Base-by-base conservation (phyloP, 129 eudicot genomes). In the Chrysanthemum seticuspe region DNA sequence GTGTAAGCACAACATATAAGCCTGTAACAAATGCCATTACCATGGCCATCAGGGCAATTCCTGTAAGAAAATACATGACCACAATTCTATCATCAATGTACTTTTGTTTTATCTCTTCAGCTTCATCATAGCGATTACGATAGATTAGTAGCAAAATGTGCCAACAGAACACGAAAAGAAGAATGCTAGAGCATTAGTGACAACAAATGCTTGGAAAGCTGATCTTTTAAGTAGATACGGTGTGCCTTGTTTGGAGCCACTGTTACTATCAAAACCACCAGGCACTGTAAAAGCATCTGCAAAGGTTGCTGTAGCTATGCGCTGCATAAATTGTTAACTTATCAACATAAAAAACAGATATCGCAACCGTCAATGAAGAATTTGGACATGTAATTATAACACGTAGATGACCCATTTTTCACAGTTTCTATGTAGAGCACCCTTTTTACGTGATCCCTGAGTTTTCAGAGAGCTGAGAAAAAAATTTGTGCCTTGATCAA, bases 181-280 rank as follows among this genome's bases (percentile, higher is more conserved):
- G 62, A 57, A 57, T 21, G 62, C 62, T 56, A 56, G 19, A 56
- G 62, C 62, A 56, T 56, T 56, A 14, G 62, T 7, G 11, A 56
- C 10, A 0, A 56, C 13, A 15, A 56, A 56, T 56, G 25, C 62
- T 15, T 56, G 18, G 29, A 14, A 56, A 14, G 21, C 19, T 56
- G 62, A 18, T 56, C 19, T 56, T 21, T 21, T 8, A 14, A 56
- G 27, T 56, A 16, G 29, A 21, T 14, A 3, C 2, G 29, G 29
- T 21, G 19, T 56, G 29, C 62, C 62, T 56, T 56, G 29, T 56
- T n/a, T 16, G 3, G 62, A 56, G 29, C 21, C 25, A 14, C 19
- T 21, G 25, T 56, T 18, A 56, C 62, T 21, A n/a, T 56, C 62
- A 56, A 56, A 56, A 56, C 29, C 29, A 56, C 62, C 62, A 15